Evolutionary conservation across 768 basidiomycete genomes (phyloP), one percentile per base, ranked within the genome.

Genomic region (Russula dissimulans): DNA sequence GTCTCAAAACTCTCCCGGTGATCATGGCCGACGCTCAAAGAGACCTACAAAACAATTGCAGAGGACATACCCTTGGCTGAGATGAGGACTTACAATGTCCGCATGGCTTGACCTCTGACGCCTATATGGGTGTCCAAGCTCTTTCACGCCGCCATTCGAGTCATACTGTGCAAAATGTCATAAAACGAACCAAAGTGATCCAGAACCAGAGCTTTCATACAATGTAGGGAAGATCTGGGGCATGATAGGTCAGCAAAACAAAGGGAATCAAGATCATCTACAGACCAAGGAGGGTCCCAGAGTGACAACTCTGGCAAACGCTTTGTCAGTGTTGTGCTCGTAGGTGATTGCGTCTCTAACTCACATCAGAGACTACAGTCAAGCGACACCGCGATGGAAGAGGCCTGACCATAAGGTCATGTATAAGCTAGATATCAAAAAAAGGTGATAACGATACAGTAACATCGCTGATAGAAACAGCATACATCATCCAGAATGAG

Each of bases 401-500:
- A 12, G 45, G 46, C 3, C 9, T 1, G 18, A 54, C 59, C 46
- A 60, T 42, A 10, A 54, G 17, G 1, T 36, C 7, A 29, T 54
- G 39, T 3, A 60, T 60, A 0, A 8, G 1, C 59, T 60, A 49
- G 12, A 38, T 3, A 49, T n/a, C 12, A 31, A 10, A 17, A 10
- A 17, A 39, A 17, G 18, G 32, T 22, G 11, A 34, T 49, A 41
- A 12, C 31, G 12, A 18, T 34, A 18, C 10, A 14, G 10, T n/a
- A n/a, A 10, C 14, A 5, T 11, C 4, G 39, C 17, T 15, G 7
- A 5, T 26, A n/a, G n/a, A 12, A 2, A 39, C 3, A 18, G 15
- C 45, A n/a, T 38, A 60, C 59, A 9, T 48, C 52, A 8, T 54
- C 53, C 8, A 54, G 41, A 18, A 60, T 60, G 8, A 59, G 17